A percentile compares a stretch with the other conserved stretches of the same genome.
These are phyloP conservation scores for Dictyostelium purpureum DNA, from an alignment of 78 protist species.

Conservation along the genomic window DNA sequence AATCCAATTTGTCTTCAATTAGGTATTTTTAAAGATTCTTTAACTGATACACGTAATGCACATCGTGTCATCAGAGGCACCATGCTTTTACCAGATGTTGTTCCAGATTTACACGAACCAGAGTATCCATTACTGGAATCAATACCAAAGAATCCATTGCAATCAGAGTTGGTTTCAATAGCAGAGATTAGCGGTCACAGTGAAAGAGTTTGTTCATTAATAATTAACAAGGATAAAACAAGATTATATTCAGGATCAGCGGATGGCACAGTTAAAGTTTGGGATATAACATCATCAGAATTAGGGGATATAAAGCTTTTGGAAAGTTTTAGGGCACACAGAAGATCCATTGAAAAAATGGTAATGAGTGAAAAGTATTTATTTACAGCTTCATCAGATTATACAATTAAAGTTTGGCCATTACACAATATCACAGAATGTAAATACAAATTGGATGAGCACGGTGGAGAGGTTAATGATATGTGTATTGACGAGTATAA, in stretches of 20 bases:
- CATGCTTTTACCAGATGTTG: constrained; percentile 48
- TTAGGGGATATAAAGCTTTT: neutral
- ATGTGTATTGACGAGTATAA: constrained; percentile 11
- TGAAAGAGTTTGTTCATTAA: constrained; percentile 16
- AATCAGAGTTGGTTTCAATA: neutral
- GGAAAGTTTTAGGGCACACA: constrained; percentile 29
- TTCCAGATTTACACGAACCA: neutral
- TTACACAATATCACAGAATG: neutral
- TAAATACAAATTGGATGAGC: constrained; percentile 31
- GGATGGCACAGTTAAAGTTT: constrained; percentile 27
- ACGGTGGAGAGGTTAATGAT: constrained; percentile 36
- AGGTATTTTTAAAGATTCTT: constrained; percentile 30
- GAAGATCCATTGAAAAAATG: constrained; percentile 37
- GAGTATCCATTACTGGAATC: neutral
- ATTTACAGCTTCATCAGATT: constrained; percentile 40
- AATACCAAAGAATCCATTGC: neutral
- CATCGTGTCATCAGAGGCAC: constrained; percentile 53
- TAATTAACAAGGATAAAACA: neutral
- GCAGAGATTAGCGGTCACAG: constrained; percentile 3
- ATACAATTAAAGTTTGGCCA: constrained; percentile 35
- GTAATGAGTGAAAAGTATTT: neutral
- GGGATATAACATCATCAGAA: neutral
- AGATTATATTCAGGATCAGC: constrained; percentile 10
- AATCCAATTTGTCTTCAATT: constrained; percentile 84
- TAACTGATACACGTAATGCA: constrained; percentile 2